Evolutionary conservation across 768 basidiomycete species (phyloP).

Genomic region (Russula earlei): DNA sequence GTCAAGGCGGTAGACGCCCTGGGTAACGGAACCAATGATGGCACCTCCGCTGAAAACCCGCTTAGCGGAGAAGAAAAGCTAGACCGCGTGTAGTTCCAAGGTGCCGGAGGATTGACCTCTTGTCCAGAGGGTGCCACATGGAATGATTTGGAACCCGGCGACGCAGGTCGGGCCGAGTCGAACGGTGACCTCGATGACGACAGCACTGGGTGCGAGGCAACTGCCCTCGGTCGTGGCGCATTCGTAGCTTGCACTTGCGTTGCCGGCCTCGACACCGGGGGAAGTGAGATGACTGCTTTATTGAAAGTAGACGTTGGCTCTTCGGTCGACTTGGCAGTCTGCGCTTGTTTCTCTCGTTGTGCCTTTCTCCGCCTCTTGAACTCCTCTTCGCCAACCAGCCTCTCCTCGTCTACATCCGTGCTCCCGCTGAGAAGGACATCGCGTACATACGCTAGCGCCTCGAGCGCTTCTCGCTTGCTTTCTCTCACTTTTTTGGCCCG

Average conservation of each 20-base stretch:
- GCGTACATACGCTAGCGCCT: slow-evolving; percentile 67
- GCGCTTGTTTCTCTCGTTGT: slow-evolving; percentile 19
- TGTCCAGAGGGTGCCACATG: slow-evolving; percentile 13
- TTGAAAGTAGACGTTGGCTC: neutral
- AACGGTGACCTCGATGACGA: slow-evolving; percentile 15
- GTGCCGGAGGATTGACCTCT: slow-evolving; percentile 29
- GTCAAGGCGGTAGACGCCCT: slow-evolving; percentile 30
- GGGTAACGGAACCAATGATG: slow-evolving; percentile 45
- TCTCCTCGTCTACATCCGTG: slow-evolving; percentile 52
- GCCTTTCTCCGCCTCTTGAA: slow-evolving; percentile 30
- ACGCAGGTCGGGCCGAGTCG: slow-evolving; percentile 12
- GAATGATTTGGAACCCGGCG: slow-evolving; percentile 14
- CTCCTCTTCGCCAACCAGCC: slow-evolving; percentile 50
- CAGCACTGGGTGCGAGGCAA: slow-evolving; percentile 12
- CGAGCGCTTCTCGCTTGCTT: slow-evolving; percentile 52
- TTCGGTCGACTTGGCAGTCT: slow-evolving; percentile 4
- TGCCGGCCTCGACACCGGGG: slow-evolving; percentile 17
- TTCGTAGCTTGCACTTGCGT: slow-evolving; percentile 7
- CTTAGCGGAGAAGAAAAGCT: slow-evolving; percentile 30
- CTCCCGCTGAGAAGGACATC: slow-evolving; percentile 55
- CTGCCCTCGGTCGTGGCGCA: slow-evolving; percentile 14
- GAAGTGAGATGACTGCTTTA: slow-evolving; percentile 14
- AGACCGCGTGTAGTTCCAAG: slow-evolving; percentile 52
- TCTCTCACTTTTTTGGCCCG: slow-evolving; percentile 35
- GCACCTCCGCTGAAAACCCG: slow-evolving; percentile 27